Conservation (phyloP, 2,329 filamentous ascomycete genomes). For the Diplocarpon mali region DNA sequence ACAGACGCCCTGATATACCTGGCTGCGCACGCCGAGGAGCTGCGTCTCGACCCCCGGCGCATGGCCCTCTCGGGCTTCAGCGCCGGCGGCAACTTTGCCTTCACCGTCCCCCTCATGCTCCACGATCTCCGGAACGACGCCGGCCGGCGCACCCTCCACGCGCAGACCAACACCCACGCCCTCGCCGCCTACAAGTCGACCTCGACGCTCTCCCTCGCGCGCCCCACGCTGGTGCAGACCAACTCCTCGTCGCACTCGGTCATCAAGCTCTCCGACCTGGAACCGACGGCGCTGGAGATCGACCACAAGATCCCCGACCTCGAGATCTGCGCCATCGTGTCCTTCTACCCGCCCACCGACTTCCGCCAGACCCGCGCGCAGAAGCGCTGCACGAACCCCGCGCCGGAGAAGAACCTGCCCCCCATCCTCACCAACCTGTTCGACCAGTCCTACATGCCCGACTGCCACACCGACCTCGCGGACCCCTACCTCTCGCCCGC, state of each 20-base stretch:
- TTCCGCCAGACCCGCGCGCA: conserved; percentile 45
- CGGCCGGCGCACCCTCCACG: conserved; percentile 29
- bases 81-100: conserved; percentile 33
- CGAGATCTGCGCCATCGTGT: conserved; percentile 39
- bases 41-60: conserved; percentile 43
- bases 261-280: conserved; percentile 23
- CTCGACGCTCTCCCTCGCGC: conserved; percentile 11
- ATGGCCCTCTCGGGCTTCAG: conserved; percentile 54
- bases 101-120: conserved; percentile 31
- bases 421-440: conserved; percentile 49
- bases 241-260: conserved; percentile 12
- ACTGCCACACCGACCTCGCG: conserved; percentile 31
- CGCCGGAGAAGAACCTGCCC: conserved; percentile 48
- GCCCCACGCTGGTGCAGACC: not conserved
- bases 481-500: conserved; percentile 48
- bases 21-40: conserved; percentile 41
- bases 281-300: conserved; percentile 25
- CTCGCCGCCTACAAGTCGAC: not conserved
- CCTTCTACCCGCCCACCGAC: conserved; percentile 54
- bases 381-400: conserved; percentile 41
- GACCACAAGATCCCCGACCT: conserved; percentile 31
- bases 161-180: conserved; percentile 1
- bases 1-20: conserved; percentile 54
- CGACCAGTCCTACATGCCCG: conserved; percentile 48
- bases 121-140: conserved; percentile 31